Conservation (phyloP, 371 early-diverging fungal species). For the Haplosporangium sp. region DNA sequence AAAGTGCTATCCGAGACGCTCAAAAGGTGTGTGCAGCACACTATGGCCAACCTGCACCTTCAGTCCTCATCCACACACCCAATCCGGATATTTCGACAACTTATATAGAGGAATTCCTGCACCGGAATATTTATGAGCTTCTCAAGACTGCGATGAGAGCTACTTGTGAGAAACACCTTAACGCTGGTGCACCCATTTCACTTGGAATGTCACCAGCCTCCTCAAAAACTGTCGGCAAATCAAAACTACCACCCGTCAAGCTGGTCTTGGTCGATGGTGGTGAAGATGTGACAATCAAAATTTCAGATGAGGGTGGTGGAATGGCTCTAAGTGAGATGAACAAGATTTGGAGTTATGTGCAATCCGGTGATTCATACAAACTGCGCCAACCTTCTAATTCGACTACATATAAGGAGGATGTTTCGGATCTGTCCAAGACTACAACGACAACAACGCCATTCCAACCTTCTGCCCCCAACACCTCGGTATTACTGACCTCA, state of each 20-base stretch:
- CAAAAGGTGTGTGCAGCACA: conserved; percentile 63
- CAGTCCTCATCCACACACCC: conserved; percentile 63
- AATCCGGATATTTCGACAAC: conserved; percentile 64
- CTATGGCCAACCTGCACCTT: conserved; percentile 61
- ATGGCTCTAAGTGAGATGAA: conserved; percentile 63
- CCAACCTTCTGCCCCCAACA: conserved; percentile 30
- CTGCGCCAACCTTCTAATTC: conserved; percentile 16
- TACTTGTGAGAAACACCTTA: conserved; percentile 59
- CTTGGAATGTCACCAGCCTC: conserved; percentile 29
- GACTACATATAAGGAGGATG: neutral
- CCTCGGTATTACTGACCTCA: conserved; percentile 24
- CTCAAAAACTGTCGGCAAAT: conserved; percentile 12
- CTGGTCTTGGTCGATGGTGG: conserved; percentile 68
- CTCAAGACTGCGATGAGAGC: conserved; percentile 70
- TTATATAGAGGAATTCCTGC: conserved; percentile 72
- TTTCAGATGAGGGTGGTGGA: conserved; percentile 73
- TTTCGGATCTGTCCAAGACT: conserved; percentile 12
- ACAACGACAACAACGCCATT: conserved; percentile 36
- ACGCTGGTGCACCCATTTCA: conserved; percentile 29
- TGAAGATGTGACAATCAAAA: conserved; percentile 71
- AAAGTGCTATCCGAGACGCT: conserved; percentile 74
- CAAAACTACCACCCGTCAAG: conserved; percentile 57
- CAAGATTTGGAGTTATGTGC: conserved; percentile 62
- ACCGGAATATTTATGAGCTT: conserved; percentile 77
- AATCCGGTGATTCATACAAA: conserved; percentile 22